Evolutionary conservation across 352 stramenopile species (phyloP).

Genomic region (Phytopythium mirpurense): DNA sequence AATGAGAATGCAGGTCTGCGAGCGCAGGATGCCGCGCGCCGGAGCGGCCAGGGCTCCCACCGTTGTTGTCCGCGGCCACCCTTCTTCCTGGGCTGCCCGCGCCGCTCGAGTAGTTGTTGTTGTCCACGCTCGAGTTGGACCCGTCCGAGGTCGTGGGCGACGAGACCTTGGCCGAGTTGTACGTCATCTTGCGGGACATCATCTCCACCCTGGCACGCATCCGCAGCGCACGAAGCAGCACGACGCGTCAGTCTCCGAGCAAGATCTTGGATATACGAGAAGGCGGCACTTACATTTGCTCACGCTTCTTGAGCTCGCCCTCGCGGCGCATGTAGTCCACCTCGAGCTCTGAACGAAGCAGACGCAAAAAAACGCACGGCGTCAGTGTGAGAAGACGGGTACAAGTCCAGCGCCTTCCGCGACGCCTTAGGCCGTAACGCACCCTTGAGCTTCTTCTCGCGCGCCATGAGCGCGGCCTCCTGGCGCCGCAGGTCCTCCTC

Average conservation of each 20-base stretch:
- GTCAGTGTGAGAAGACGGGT: neutral
- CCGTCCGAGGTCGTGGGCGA: conserved; percentile 74
- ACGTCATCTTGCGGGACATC: conserved; percentile 70
- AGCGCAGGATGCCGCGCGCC: conserved; percentile 17
- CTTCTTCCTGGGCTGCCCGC: conserved; percentile 22
- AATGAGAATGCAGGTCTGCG: conserved; percentile 38
- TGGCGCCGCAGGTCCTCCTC: conserved; percentile 83
- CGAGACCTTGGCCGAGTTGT: conserved; percentile 50
- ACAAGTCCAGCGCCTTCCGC: too few species aligned
- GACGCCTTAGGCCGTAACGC: too few species aligned
- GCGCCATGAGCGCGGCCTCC: conserved; percentile 75
- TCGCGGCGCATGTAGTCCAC: conserved; percentile 78
- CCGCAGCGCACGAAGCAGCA: neutral
- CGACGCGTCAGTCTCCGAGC: neutral
- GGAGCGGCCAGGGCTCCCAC: conserved; percentile 34
- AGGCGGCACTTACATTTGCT: conserved; percentile 49
- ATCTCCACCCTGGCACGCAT: conserved; percentile 48
- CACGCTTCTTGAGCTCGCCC: conserved; percentile 76
- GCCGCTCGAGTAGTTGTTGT: conserved; percentile 55
- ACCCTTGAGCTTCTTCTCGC: conserved; percentile 86
- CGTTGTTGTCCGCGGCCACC: conserved; percentile 29
- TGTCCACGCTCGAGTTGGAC: conserved; percentile 73
- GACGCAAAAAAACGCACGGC: too few species aligned
- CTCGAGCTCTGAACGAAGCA: conserved; percentile 46
- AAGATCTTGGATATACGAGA: neutral